These are phyloP conservation scores for Ustilago esculenta DNA, from an alignment of 1,284 basidiomycete genomes.

Conservation along the genomic window DNA sequence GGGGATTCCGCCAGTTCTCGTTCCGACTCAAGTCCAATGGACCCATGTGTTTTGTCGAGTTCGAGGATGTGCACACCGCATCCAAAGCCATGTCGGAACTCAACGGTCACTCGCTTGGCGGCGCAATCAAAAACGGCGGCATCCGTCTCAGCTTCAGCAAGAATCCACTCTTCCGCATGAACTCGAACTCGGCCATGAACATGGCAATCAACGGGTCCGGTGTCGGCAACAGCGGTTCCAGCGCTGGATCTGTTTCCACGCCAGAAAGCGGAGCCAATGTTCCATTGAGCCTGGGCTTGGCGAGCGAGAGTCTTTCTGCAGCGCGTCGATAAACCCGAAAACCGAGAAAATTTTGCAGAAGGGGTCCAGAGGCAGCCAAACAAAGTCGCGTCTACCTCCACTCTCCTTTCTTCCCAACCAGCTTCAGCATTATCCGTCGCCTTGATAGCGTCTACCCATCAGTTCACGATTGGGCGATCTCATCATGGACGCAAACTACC, in stretches of 20 bases:
- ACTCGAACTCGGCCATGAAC: slow-evolving; percentile 46
- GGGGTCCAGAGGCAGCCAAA: no score
- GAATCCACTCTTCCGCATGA: slow-evolving; percentile 58
- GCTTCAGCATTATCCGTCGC: slow-evolving; percentile 40
- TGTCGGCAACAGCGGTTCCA: slow-evolving; percentile 11
- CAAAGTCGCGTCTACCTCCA: no score
- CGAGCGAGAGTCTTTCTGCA: slow-evolving; percentile 35
- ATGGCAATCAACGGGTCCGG: slow-evolving; percentile 15
- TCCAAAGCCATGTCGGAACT: slow-evolving; percentile 85
- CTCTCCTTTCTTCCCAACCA: slow-evolving; percentile 29
- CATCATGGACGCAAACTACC: slow-evolving; percentile 8
- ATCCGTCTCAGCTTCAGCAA: slow-evolving; percentile 85
- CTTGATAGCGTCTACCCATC: no score
- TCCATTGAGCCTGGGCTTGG: slow-evolving; percentile 35
- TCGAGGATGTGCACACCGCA: slow-evolving; percentile 86
- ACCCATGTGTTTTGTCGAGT: slow-evolving; percentile 92
- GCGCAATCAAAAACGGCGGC: slow-evolving; percentile 85
- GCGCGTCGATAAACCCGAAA: slow-evolving; percentile 24
- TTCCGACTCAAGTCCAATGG: slow-evolving; percentile 95
- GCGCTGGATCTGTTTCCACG: slow-evolving; percentile 12
- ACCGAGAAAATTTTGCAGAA: slow-evolving; percentile 12
- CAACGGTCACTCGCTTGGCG: slow-evolving; percentile 88
- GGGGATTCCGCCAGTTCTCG: slow-evolving; percentile 88
- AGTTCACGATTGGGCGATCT: no score
- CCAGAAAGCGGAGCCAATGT: slow-evolving; percentile 1